Base-by-base conservation (phyloP, 345 rosid species). In the Moringa oleifera region DNA sequence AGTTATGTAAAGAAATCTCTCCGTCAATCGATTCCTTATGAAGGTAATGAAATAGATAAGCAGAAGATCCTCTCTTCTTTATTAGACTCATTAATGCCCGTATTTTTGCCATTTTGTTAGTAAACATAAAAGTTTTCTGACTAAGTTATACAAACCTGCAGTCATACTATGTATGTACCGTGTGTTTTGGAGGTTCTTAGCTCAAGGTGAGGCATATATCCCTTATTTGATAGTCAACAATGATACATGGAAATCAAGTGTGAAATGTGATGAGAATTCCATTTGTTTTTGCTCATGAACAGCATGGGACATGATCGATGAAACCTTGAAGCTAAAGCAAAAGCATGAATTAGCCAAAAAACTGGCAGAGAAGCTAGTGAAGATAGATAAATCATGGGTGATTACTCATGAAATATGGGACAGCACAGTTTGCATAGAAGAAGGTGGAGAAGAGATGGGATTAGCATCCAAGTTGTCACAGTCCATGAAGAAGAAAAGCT, bases 311-410 rank as follows among this genome's bases (percentile, higher is more conserved):
- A 41, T 7, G 1, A 11, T 41, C 12, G 1, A 9, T 15, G 47
- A 41, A 41, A 41, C 13, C 6, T n/a, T 25, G 22, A 10, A 55
- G 45, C 36, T 19, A 13, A 74, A 54, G 20, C 20, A 0, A 25
- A 31, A 25, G 46, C 59, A 51, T 21, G 49, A 23, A 47, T 41
- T 47, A 36, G 69, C 72, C 0, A 22, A 51, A n/a, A 15, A 59
- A 20, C 71, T 75, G 41, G 66, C 61, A 9, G 18, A 58, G 37
- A 53, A 51, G 36, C 59, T 75, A 1, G 58, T 70, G 8, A 19
- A 47, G 22, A 58, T 25, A 58, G 73, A 73, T 51, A 25, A 37
- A 4, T 68, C 77, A 6, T 73, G 73, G 73, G 64, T 46, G n/a
- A 0, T 5, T 7, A 25, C 71, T 0, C 4, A 18, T 7, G 7